Conservation (phyloP, 2,329 filamentous ascomycete genomes). For the Paramyrothecium sp. region DNA sequence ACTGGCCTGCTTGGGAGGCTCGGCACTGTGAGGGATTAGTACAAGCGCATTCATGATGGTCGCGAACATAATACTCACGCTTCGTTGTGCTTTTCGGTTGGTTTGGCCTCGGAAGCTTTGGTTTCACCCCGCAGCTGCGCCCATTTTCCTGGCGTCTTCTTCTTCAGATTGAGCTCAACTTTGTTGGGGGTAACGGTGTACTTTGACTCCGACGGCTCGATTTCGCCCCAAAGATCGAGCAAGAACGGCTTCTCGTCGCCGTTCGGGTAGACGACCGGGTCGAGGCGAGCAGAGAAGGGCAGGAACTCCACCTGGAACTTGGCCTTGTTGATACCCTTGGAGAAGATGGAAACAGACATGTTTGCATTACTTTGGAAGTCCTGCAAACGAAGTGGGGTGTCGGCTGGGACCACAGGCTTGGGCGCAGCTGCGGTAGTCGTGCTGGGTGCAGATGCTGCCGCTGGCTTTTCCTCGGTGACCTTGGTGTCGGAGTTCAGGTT, state of each 20-base stretch:
- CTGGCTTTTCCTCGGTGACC: neutral
- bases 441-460: neutral
- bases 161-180: conserved; percentile 73
- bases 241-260: conserved; percentile 63
- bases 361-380: conserved; percentile 33
- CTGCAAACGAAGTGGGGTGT: conserved; percentile 24
- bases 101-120: conserved; percentile 4
- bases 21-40: conserved; percentile 8
- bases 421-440: conserved; percentile 1
- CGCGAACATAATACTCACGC: conserved; percentile 23
- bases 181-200: conserved; percentile 72
- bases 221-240: conserved; percentile 62
- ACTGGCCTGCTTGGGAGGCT: conserved; percentile 14
- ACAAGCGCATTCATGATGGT: neutral
- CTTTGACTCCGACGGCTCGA: conserved; percentile 61
- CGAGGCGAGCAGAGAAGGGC: conserved; percentile 20
- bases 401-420: conserved; percentile 16
- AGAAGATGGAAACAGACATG: conserved; percentile 40
- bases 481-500: conserved; percentile 8
- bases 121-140: conserved; percentile 24
- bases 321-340: conserved; percentile 39
- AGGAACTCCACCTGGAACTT: conserved; percentile 35
- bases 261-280: conserved; percentile 30
- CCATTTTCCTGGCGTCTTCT: conserved; percentile 71
- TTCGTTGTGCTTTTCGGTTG: conserved; percentile 6